Percentiles rank a stretch among this genome's conserved stretches.
Conservation (phyloP, 306 rosid species). For the Citrullus mucosospermus region DNA sequence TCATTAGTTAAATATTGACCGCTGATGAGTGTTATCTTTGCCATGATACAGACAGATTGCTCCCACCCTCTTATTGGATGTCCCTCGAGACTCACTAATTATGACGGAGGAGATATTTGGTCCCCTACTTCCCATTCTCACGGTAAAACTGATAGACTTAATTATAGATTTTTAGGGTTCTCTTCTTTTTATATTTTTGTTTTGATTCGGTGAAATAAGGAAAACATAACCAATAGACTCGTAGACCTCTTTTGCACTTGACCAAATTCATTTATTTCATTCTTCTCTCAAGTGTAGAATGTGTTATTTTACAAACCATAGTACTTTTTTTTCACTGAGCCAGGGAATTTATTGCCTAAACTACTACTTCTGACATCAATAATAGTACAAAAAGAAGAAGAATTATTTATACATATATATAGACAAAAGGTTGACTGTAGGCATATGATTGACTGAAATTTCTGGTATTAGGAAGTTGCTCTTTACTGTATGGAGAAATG, state of each 20-base stretch:
- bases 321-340: background rate
- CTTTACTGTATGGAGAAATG: background rate
- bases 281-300: background rate
- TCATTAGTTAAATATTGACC: conserved; percentile 7
- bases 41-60: conserved; percentile 54
- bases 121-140: conserved; percentile 86
- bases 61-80: conserved; percentile 85
- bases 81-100: conserved; percentile 61
- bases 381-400: background rate
- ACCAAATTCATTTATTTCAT: too few species aligned
- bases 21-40: background rate
- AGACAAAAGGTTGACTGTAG: background rate
- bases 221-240: background rate
- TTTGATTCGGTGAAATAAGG: background rate
- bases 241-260: background rate
- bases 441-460: background rate
- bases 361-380: background rate
- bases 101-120: conserved; percentile 95
- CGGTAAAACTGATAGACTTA: conserved; percentile 28
- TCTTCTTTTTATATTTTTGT: too few species aligned
- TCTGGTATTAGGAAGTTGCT: background rate
- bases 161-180: background rate
- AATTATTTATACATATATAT: too few species aligned
- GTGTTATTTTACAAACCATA: too few species aligned
- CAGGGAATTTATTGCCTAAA: background rate